Conservation (phyloP, 2,329 filamentous ascomycete species). For the Colletotrichum liriopes region DNA sequence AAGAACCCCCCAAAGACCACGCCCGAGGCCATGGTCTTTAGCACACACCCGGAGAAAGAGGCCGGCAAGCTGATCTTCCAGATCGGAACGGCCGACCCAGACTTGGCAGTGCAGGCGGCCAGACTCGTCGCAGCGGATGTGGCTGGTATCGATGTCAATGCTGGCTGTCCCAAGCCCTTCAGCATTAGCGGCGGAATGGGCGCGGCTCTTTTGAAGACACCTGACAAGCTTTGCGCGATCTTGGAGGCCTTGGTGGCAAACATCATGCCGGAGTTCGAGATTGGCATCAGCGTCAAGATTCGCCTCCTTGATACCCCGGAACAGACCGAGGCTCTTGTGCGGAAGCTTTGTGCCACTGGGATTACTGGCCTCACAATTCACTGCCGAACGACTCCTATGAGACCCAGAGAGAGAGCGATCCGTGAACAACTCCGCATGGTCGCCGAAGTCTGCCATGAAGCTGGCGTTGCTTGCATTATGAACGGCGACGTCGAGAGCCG, state of each 20-base stretch:
- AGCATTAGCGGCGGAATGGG: constrained; percentile 96
- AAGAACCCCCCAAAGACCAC: constrained; percentile 69
- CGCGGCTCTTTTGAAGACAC: constrained; percentile 87
- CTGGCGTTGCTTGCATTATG: constrained; percentile 93
- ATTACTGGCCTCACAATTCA: constrained; percentile 95
- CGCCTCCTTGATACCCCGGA: constrained; percentile 84
- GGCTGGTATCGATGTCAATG: constrained; percentile 95
- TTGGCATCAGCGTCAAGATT: constrained; percentile 98
- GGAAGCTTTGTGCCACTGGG: constrained; percentile 85
- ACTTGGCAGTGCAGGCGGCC: constrained; percentile 87
- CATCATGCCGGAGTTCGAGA: constrained; percentile 83
- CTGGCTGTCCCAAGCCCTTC: constrained; percentile 98
- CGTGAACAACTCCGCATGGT: constrained; percentile 90
- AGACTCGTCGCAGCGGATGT: constrained; percentile 89
- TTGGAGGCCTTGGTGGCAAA: constrained; percentile 85
- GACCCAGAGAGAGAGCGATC: constrained; percentile 89
- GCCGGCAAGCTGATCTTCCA: constrained; percentile 87
- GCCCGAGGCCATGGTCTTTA: constrained; percentile 83
- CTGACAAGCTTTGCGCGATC: constrained; percentile 87
- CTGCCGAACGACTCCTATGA: constrained; percentile 96
- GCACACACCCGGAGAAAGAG: constrained; percentile 85
- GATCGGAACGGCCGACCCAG: constrained; percentile 88
- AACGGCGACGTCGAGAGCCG: constrained; percentile 91
- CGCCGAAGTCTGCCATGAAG: constrained; percentile 82
- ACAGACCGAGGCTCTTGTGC: constrained; percentile 83